Base-by-base conservation (phyloP, 169 alveolate species). In the Theileria parva region DNA sequence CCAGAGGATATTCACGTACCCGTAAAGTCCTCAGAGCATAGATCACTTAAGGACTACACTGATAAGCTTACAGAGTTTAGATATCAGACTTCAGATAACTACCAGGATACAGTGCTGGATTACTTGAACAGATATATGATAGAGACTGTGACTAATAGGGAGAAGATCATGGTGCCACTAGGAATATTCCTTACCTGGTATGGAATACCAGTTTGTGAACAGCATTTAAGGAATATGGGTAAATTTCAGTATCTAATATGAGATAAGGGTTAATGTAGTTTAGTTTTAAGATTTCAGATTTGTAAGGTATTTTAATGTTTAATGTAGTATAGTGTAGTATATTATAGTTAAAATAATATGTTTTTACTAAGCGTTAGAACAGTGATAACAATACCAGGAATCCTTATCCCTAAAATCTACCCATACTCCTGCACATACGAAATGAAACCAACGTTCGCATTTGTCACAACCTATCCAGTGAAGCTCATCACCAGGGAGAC, bases 381-480 rank as follows among this genome's bases (percentile, higher is more conserved):
- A 63, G 71, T 63, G 71, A 39, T 63, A 63, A 39, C 71, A 63
- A 30, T n/a, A 63, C 71, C 71, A 63, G 5, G 71, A 63, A 39
- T 63, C 71, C 71, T 63, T 63, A 39, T 63, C 71, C 25, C 71
- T 63, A 37, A 34, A 57, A 19, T 83, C 89, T 0, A 78, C 81
- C 89, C 89, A 83, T 7, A 83, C 86, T 17, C 91, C 91, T 3
- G 85, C 87, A 71, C 94, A 90, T 25, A 90, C 90, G 81, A 87
- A 87, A 77, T 90, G 94, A 76, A 74, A 90, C 94, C 94, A 90
- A 59, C 88, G 83, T 71, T 90, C 93, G 74, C 94, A 90, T 74
- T 85, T 85, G 81, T 90, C 94, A 80, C 94, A 90, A 30, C 94
- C 94, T 30, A 90, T 90, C 94, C 94, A 90, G 55, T 90, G 91